Evolutionary conservation across 768 basidiomycete species (phyloP).

Genomic region (Rhodotorula graminis): DNA sequence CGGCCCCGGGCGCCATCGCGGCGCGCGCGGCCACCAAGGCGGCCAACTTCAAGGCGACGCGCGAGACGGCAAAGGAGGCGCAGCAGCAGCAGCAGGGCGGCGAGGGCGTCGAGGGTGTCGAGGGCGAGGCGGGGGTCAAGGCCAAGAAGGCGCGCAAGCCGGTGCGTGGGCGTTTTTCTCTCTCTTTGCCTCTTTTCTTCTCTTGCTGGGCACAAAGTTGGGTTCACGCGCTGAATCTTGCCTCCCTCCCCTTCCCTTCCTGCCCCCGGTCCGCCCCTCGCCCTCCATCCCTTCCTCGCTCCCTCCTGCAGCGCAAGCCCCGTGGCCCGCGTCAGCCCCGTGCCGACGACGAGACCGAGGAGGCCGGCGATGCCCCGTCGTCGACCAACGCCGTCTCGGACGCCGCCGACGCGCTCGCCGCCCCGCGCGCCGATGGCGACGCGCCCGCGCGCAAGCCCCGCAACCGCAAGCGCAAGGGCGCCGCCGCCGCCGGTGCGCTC

Average conservation of each 20-base stretch:
- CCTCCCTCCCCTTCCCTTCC: no score
- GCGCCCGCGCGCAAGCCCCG: slow-evolving; percentile 25
- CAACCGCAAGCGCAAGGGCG: slow-evolving; percentile 34
- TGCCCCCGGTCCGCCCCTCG: background rate
- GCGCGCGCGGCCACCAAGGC: slow-evolving; percentile 28
- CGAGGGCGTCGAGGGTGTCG: slow-evolving; percentile 3
- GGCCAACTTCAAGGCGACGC: slow-evolving; percentile 48
- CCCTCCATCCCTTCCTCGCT: no score
- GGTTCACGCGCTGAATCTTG: no score
- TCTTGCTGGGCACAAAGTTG: no score
- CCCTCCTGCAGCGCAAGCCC: slow-evolving; percentile 24
- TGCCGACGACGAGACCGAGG: slow-evolving; percentile 37
- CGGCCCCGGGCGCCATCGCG: slow-evolving; percentile 7
- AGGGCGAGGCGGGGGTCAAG: slow-evolving; percentile 28
- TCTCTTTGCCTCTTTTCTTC: no score
- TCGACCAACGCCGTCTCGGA: slow-evolving; percentile 20
- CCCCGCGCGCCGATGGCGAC: slow-evolving; percentile 11
- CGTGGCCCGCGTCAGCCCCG: slow-evolving; percentile 33
- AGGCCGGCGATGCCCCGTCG: slow-evolving; percentile 36
- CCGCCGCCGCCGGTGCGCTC: slow-evolving; percentile 15
- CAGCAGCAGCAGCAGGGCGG: background rate
- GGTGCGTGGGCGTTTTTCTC: no score
- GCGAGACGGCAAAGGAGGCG: slow-evolving; percentile 68
- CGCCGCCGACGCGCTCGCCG: slow-evolving; percentile 34
- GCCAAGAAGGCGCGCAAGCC: slow-evolving; percentile 59